These are phyloP conservation scores for Alternaria burnsii DNA, from an alignment of 2,329 filamentous ascomycete species.

Conservation along the genomic window DNA sequence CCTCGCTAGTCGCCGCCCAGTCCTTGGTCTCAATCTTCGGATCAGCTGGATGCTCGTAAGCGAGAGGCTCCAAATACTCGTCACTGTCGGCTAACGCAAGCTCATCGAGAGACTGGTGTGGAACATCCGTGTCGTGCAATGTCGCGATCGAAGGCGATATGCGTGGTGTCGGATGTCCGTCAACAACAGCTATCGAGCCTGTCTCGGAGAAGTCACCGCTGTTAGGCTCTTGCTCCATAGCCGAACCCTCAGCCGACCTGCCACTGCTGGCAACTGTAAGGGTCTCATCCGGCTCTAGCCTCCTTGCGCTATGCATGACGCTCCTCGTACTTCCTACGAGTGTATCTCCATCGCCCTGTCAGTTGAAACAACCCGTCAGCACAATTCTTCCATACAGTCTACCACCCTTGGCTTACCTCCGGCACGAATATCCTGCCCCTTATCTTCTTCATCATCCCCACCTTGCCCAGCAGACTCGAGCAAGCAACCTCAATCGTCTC, in stretches of 20 bases:
- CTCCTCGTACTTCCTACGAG: not conserved
- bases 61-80: not conserved
- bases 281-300: not conserved
- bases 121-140: not conserved
- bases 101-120: not conserved
- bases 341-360: conserved; percentile 1
- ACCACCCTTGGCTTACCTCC: not conserved
- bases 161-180: not conserved
- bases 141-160: not conserved
- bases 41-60: not conserved
- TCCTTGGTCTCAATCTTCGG: not conserved
- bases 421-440: not conserved
- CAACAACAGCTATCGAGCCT: not conserved
- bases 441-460: not conserved
- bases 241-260: not conserved
- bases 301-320: not conserved
- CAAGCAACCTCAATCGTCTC: conserved; percentile 2
- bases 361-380: not conserved
- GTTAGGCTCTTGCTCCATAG: not conserved
- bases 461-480: not conserved
- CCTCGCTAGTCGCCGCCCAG: not conserved
- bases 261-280: not conserved
- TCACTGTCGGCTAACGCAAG: not conserved
- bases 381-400: too few relatives aligned
- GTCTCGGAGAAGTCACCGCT: not conserved